Evolutionary conservation across 441 rosid species (phyloP).

Genomic region (Pelargonium australe): DNA sequence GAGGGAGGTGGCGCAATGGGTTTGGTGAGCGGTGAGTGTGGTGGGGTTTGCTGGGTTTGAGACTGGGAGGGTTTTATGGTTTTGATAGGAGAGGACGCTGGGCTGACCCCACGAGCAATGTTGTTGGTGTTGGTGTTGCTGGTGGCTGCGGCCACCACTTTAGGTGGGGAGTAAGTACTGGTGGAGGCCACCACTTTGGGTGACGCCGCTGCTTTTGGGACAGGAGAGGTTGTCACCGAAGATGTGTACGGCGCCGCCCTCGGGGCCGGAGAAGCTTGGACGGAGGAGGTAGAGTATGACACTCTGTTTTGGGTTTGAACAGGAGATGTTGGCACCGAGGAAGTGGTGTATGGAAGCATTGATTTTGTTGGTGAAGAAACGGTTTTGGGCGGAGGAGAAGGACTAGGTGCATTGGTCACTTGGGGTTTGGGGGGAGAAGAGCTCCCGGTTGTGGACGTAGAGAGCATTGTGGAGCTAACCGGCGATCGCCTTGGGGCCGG

Average conservation of each 20-base stretch:
- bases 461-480: background rate
- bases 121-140: too few species aligned
- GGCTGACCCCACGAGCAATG: slow-evolving; percentile 22
- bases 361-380: background rate
- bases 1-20: slow-evolving; percentile 53
- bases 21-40: slow-evolving; percentile 35
- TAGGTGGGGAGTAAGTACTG: background rate
- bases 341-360: background rate
- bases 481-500: slow-evolving; percentile 14
- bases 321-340: slow-evolving; percentile 11
- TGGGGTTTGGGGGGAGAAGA: slow-evolving; percentile 15
- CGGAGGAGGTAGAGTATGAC: slow-evolving; percentile 11
- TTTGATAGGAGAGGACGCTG: slow-evolving; percentile 26
- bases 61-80: slow-evolving; percentile 17
- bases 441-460: slow-evolving; percentile 8
- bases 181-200: slow-evolving; percentile 11
- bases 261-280: slow-evolving; percentile 19
- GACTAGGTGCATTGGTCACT: background rate
- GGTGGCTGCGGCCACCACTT: background rate
- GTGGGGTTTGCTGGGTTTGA: slow-evolving; percentile 29
- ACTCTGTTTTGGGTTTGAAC: slow-evolving; percentile 16
- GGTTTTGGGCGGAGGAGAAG: background rate
- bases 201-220: slow-evolving; percentile 19
- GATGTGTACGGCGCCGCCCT: slow-evolving; percentile 4
- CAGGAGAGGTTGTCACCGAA: slow-evolving; percentile 25